Base-by-base conservation (phyloP, 1,139 yeast species). In the Pichia sp. region DNA sequence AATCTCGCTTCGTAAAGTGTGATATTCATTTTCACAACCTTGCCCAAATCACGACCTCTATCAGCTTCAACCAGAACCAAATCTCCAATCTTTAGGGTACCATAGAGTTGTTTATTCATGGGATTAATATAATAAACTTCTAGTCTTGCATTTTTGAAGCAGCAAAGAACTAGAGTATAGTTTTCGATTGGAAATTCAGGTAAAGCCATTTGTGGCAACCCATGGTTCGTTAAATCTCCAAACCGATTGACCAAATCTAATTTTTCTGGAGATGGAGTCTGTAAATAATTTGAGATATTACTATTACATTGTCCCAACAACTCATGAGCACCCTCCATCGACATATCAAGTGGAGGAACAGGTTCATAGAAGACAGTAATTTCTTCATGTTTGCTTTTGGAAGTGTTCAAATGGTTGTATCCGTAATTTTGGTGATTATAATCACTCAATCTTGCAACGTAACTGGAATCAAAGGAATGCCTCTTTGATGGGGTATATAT, bases 21-120 rank as follows among this genome's bases (percentile, higher is more conserved):
- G 31, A 90, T 76, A 49, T 75, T 72, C 51, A 85, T 72, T 53
- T 79, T 80, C 34, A 81, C 75, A 38, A 92, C 79, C 57, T 80
- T 77, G 28, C 97, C 97, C 52, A 92, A 68, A 66, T 92, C 98
- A 44, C 85, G 73, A 37, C 98, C 98, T 42, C 98, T 73, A 61
- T 92, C 98, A n/a, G 97, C 98, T 62, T 92, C 97, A 36, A 90
- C 96, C 53, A 90, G 81, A 11, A 92, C 96, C 59, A 88, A 73
- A 61, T 88, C 97, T 29, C 85, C 85, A 23, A 77, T 65, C 40
- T 73, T 68, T 46, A 87, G 71, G 38, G 64, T 66, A 43, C 83
- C 67, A 49, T 77, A 77, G 27, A 81, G 68, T 28, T 52, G 49
- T 35, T 51, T 55, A 34, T 49, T 49, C n/a, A 52, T 55, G 5